Conservation (phyloP, 1,284 basidiomycete species). For the Amylostereum chailletii region DNA sequence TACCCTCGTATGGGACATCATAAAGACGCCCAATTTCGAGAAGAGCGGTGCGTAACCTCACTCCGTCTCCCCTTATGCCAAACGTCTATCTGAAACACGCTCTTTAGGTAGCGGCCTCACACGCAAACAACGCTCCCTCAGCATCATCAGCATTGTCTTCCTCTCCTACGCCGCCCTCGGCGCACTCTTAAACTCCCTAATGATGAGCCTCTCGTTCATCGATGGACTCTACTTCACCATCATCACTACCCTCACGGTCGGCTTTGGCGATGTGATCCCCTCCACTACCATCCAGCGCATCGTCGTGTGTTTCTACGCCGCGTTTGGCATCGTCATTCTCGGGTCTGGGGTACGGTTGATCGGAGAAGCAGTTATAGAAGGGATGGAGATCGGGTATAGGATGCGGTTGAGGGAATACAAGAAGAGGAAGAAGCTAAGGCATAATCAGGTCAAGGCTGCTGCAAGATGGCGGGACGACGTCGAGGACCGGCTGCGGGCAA, state of each 20-base stretch:
- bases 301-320: constrained; percentile 50
- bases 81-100: background rate
- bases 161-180: constrained; percentile 70
- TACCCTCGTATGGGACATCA: constrained; percentile 57
- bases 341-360: constrained; percentile 59
- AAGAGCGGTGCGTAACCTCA: constrained; percentile 47
- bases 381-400: constrained; percentile 52
- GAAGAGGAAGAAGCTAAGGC: constrained; percentile 28
- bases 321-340: constrained; percentile 53
- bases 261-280: constrained; percentile 73
- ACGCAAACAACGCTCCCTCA: constrained; percentile 68
- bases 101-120: constrained; percentile 67
- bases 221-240: constrained; percentile 66
- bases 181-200: constrained; percentile 46
- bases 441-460: constrained; percentile 30
- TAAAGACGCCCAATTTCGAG: constrained; percentile 55
- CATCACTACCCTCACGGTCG: constrained; percentile 67
- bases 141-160: constrained; percentile 69
- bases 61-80: background rate
- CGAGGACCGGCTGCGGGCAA: constrained; percentile 44
- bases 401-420: constrained; percentile 36
- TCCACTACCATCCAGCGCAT: constrained; percentile 36
- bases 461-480: constrained; percentile 49
- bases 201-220: constrained; percentile 57
- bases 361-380: constrained; percentile 67